These are phyloP conservation scores for Ambrosiella xylebori DNA, from an alignment of 2,329 filamentous ascomycete species.

Conservation along the genomic window DNA sequence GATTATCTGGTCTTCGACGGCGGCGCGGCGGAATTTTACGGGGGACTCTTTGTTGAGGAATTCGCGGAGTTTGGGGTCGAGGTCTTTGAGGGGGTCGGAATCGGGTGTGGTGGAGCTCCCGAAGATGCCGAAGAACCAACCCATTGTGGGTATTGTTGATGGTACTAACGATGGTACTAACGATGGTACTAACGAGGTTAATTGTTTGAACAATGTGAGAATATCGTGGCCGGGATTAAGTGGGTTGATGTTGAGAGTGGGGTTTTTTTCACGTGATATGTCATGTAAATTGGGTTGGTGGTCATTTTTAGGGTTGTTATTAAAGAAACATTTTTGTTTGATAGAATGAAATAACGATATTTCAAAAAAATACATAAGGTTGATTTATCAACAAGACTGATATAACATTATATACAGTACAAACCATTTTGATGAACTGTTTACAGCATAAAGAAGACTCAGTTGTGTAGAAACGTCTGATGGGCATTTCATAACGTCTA, in stretches of 20 bases:
- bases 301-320: not conserved
- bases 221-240: not conserved
- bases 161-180: too few relatives aligned
- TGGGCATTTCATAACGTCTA: too few relatives aligned
- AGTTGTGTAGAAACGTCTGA: too few relatives aligned
- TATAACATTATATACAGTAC: too few relatives aligned
- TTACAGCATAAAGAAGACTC: too few relatives aligned
- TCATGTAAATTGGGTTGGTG: not conserved
- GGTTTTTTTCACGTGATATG: not conserved
- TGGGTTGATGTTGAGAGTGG: not conserved
- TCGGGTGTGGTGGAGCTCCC: conserved; percentile 22
- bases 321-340: not conserved
- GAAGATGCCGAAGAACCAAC: conserved; percentile 39
- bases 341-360: not conserved
- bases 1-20: conserved; percentile 14
- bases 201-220: not conserved
- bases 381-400: too few relatives aligned
- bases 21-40: conserved; percentile 38
- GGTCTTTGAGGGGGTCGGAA: conserved; percentile 46
- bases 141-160: conserved; percentile 25
- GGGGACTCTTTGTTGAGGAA: conserved; percentile 74
- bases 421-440: too few relatives aligned
- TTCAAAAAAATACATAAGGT: not conserved
- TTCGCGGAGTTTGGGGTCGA: conserved; percentile 69
- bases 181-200: not conserved